Evolutionary conservation across 2,329 filamentous ascomycete genomes (phyloP).

Genomic region (Colletotrichum cordylinicola): DNA sequence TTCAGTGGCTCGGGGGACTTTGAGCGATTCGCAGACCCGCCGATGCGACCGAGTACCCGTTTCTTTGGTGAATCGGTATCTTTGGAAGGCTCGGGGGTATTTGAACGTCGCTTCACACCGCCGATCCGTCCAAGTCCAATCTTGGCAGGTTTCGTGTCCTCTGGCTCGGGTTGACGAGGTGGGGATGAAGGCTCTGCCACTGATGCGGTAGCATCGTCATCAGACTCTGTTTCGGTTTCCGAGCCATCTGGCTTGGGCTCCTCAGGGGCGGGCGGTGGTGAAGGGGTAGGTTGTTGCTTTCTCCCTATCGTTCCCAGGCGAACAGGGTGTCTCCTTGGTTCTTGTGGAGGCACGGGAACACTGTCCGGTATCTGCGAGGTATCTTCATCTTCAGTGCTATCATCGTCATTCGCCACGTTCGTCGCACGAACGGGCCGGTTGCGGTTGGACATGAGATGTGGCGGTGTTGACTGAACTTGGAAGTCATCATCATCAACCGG

Average conservation of each 20-base stretch:
- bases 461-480: slow-evolving; percentile 55
- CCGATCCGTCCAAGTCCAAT: not conserved
- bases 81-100: slow-evolving; percentile 20
- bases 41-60: slow-evolving; percentile 47
- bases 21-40: slow-evolving; percentile 29
- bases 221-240: slow-evolving; percentile 52
- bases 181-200: not conserved
- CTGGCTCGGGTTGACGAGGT: not conserved
- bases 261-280: slow-evolving; percentile 27
- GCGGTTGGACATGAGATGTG: slow-evolving; percentile 35
- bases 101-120: not conserved
- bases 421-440: slow-evolving; percentile 23
- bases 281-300: slow-evolving; percentile 29
- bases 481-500: slow-evolving; percentile 50
- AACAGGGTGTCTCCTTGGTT: slow-evolving; percentile 21
- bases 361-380: slow-evolving; percentile 24
- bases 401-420: slow-evolving; percentile 29
- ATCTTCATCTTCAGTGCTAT: slow-evolving; percentile 38
- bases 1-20: slow-evolving; percentile 12
- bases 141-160: not conserved
- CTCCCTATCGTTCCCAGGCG: slow-evolving; percentile 44
- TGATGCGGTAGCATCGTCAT: slow-evolving; percentile 29
- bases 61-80: slow-evolving; percentile 31
- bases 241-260: slow-evolving; percentile 29
- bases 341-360: slow-evolving; percentile 23